Base-by-base conservation (phyloP, 1,139 yeast genomes). In the Saccharomyces hybrid region DNA sequence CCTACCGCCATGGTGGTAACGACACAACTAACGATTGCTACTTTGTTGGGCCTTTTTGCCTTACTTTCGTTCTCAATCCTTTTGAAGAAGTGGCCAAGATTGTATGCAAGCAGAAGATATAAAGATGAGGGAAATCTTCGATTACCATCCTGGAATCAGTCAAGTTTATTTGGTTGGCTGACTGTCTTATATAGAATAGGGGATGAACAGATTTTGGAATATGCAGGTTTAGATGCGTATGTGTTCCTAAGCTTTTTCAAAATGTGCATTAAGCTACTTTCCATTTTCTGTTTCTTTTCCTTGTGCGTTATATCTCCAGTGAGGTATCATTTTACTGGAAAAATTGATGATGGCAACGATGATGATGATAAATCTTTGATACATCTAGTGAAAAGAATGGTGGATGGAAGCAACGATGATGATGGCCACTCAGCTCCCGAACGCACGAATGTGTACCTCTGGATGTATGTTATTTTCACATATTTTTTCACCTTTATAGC, bases 211-310 rank as follows among this genome's bases (percentile, higher is more conserved):
- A 81, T 93, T 1, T 75, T 93, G 54, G 91, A 88, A 58, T 86
- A 85, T 66, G 96, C 97, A 0, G 99, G 99, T 0, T 73, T 93
- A 48, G 99, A 93, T 72, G 97, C 98, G 0, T 90, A 81, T 71
- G 97, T 91, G 48, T 85, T 85, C 64, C 68, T 86, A 42, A 84
- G 86, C 0, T 85, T 86, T 68, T 86, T 85, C 74, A 83, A 83
- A 61, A 84, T 86, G 88, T 76, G 86, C 60, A 84, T 86, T 52
- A 80, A 78, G 62, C 70, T 83, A 7, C 68, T 86, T 34, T 65
- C 78, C 0, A 67, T 76, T 0, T 82, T 84, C 63, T 77, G 83
- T 55, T 49, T 82, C 1, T 75, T 84, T 61, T 84, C 91, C 0
- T 68, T 83, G 5, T 67, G 77, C 4, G 73, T 86, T 1, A 81